Percentiles rank a stretch among this genome's conserved stretches.
Conservation (phyloP, 805 yeast genomes). For the Kodamaea kakaduensis region DNA sequence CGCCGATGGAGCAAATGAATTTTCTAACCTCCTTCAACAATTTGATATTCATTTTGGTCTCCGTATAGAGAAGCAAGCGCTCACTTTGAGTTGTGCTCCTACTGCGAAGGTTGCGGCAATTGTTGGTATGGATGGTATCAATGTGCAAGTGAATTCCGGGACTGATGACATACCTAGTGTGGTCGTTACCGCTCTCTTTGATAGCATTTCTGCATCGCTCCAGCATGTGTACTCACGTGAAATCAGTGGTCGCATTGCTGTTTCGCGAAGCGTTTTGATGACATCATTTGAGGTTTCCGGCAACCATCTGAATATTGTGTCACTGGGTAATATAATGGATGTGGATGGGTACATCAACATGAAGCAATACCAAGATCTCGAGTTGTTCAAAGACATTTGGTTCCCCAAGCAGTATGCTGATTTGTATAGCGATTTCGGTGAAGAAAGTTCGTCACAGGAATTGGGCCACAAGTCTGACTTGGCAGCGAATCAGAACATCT, state of each 20-base stretch:
- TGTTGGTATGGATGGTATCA: slow-evolving; percentile 68
- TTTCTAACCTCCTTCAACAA: slow-evolving; percentile 38
- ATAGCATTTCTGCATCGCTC: slow-evolving; percentile 62
- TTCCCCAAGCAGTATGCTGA: slow-evolving; percentile 36
- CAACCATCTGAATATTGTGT: slow-evolving; percentile 37
- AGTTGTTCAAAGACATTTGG: slow-evolving; percentile 83
- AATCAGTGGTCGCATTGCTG: slow-evolving; percentile 64
- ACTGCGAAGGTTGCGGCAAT: slow-evolving; percentile 88
- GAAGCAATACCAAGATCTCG: slow-evolving; percentile 83
- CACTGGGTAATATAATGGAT: slow-evolving; percentile 51
- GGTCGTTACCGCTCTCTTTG: slow-evolving; percentile 45
- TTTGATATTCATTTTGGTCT: slow-evolving; percentile 62
- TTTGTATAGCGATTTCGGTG: slow-evolving; percentile 6
- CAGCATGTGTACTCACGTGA: slow-evolving; percentile 92
- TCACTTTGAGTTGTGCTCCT: slow-evolving; percentile 87
- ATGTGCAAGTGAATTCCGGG: slow-evolving; percentile 52
- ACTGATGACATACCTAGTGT: slow-evolving; percentile 33
- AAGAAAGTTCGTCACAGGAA: background rate
- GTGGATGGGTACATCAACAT: slow-evolving; percentile 64
- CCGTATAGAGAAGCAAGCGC: slow-evolving; percentile 64
- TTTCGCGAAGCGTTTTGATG: slow-evolving; percentile 44
- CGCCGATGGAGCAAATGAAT: slow-evolving; percentile 5
- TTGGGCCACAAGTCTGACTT: slow-evolving; percentile 11
- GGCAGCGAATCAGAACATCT: slow-evolving; percentile 35
- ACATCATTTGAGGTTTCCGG: slow-evolving; percentile 45